Percentiles rank a stretch among this genome's conserved stretches.
These are phyloP conservation scores for Trichoderma endophyticum DNA, from an alignment of 2,329 filamentous ascomycete genomes.

Conservation along the genomic window DNA sequence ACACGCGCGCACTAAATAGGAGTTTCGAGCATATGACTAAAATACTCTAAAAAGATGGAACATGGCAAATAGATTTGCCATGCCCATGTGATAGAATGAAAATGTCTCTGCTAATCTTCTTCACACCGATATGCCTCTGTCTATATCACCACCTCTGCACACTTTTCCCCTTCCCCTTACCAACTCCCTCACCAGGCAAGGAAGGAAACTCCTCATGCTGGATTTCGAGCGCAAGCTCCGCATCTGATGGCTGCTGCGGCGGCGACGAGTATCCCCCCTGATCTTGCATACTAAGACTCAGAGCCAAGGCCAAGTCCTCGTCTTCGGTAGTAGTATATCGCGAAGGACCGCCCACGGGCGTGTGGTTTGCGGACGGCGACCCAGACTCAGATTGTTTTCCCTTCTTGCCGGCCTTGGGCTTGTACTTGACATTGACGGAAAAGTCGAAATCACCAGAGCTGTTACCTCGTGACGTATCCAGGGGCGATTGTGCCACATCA, in stretches of 20 bases:
- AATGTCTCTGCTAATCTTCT: not conserved
- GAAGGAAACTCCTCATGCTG: conserved; percentile 40
- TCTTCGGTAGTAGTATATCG: conserved; percentile 35
- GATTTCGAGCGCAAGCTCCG: conserved; percentile 17
- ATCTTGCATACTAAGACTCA: conserved; percentile 59
- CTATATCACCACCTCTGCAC: conserved; percentile 28
- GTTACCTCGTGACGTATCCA: conserved; percentile 30
- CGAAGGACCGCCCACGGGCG: conserved; percentile 32
- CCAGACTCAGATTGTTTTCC: conserved; percentile 34
- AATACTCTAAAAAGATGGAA: not conserved
- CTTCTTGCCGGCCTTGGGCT: conserved; percentile 41
- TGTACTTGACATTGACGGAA: conserved; percentile 50
- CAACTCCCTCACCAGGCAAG: conserved; percentile 39
- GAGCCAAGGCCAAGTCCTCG: conserved; percentile 58
- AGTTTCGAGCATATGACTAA: not conserved
- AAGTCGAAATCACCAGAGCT: conserved; percentile 51
- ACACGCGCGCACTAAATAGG: not conserved
- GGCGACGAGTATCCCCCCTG: conserved; percentile 29
- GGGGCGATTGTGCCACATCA: conserved; percentile 44
- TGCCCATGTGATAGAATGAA: not conserved
- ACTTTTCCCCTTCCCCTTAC: conserved; percentile 48
- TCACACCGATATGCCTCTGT: not conserved
- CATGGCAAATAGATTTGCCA: not conserved
- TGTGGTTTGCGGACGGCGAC: conserved; percentile 38
- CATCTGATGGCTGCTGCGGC: not conserved